A percentile compares a stretch with the other conserved stretches of the same genome.
These are phyloP conservation scores for Fusarium sp. DNA, from an alignment of 2,329 filamentous ascomycete genomes.

Conservation along the genomic window DNA sequence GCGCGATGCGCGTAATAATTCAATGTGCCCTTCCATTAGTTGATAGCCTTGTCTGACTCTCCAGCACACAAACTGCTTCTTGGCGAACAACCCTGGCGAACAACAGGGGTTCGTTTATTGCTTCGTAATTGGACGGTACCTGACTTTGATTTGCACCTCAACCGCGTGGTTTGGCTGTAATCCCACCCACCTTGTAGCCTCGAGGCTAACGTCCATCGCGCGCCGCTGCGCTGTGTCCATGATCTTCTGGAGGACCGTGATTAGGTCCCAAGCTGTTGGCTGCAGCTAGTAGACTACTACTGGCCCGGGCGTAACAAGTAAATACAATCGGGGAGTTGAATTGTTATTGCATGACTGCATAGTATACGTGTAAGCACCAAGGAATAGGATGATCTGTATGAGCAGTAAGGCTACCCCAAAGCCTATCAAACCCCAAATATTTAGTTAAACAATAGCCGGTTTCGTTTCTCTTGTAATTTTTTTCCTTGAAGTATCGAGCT, in stretches of 20 bases:
- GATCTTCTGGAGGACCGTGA: constrained; percentile 38
- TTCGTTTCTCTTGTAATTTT: constrained; percentile 41
- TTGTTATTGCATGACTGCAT: constrained; percentile 2
- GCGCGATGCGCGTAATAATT: constrained; percentile 32
- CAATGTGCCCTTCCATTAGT: constrained; percentile 1
- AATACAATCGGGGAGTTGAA: constrained; percentile 9
- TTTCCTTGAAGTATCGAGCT: neutral
- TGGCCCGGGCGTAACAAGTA: constrained; percentile 31
- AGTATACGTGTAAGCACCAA: constrained; percentile 1
- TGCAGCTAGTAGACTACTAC: constrained; percentile 15
- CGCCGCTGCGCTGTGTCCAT: constrained; percentile 11
- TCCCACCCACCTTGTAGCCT: neutral
- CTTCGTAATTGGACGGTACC: constrained; percentile 27
- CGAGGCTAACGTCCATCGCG: constrained; percentile 17
- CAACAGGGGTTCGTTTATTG: constrained; percentile 29
- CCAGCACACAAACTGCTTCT: constrained; percentile 13
- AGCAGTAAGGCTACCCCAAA: neutral
- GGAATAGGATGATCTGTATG: neutral
- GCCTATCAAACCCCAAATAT: constrained; percentile 37
- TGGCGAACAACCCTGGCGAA: constrained; percentile 11
- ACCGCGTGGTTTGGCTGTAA: constrained; percentile 16
- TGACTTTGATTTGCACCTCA: constrained; percentile 22
- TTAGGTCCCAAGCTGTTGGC: constrained; percentile 36
- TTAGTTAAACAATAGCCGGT: constrained; percentile 47
- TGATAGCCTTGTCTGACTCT: constrained; percentile 16